Base-by-base conservation (phyloP, 371 early-diverging fungal species). In the Syncephalastrum contaminatum region DNA sequence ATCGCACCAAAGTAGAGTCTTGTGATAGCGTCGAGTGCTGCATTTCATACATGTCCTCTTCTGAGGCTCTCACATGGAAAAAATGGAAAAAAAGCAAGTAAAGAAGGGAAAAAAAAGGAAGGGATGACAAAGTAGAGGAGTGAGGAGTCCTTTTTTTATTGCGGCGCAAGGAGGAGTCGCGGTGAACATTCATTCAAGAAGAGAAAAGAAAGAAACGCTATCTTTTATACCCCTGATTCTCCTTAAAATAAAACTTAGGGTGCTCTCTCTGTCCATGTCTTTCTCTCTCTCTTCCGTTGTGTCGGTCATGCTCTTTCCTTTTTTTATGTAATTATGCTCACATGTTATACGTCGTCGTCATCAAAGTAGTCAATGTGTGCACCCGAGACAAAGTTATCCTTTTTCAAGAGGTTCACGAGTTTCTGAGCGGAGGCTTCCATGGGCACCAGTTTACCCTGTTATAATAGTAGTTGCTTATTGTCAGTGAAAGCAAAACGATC, bases 361-460 rank as follows among this genome's bases (percentile, higher is more conserved):
- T 96, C 95, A 66, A 79, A 96, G 59, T 72, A 89, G 61, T 96
- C 96, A 22, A 95, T 70, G 64, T 96, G 95, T 2, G 74, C 81
- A 6, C 93, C 95, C 44, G 88, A 90, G 43, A 63, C 62, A 66
- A 76, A 94, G 4, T 64, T 65, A 63, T 88, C 73, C 13, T 65
- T 54, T 30, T 69, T 68, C 15, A 92, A 54, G 39, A 92, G 48
- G 10, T 61, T 24, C 14, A 84, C 68, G 22, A 94, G 59, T 50
- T 87, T 84, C 1, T 53, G 39, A 15, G 93, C 92, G 3, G 92
- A 88, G 25, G 74, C 84, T 27, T 78, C 76, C 72, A 92, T 87
- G 13, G 76, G 60, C 13, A 96, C 93, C 59, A 96, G 66, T 22
- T 86, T 83, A 19, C 84, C 75, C 77, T 88, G 63, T 14, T 27